Base-by-base conservation (phyloP, 2,329 filamentous ascomycete genomes). In the Daldinia eschscholtzii region DNA sequence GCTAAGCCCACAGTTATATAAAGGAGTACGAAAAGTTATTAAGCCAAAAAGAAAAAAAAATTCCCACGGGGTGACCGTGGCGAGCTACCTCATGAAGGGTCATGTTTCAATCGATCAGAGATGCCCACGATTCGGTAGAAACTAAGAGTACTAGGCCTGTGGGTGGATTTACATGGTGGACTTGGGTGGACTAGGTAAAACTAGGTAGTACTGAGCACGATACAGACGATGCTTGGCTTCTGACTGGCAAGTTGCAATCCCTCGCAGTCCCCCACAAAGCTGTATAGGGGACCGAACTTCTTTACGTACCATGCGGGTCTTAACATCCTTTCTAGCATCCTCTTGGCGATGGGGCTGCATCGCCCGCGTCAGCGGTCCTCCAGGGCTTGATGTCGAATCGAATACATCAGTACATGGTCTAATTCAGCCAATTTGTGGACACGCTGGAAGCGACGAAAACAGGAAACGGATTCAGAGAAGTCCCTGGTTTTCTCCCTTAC, bases 211-310 rank as follows among this genome's bases (percentile, higher is more conserved):
- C 61, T 60, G 53, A 33, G 41, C 67, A 71, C 64, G 67, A 70
- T 70, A 64, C 56, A 56, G 57, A 44, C 67, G 64, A 44, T 70
- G 64, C 66, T 70, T 70, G 67, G 66, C 70, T 67, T 28, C 58
- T 70, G 48, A 65, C 70, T 71, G 61, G 67, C 57, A 65, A 67
- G 65, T 56, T 64, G 48, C 56, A 42, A 48, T 64, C 64, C 70
- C 70, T 67, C 67, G 65, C 61, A 65, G 57, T 64, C 64, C 70
- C 70, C 70, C 70, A 70, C 67, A 71, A 65, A 67, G 33, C 55
- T 65, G 57, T 65, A 67, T 70, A 71, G 57, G 70, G 70, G 64
- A 71, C 70, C 70, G 61, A 67, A 57, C 52, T 60, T 60, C 64
- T 46, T 65, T 70, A 59, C 52, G 67, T 67, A 63, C 64, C 61